Base-by-base conservation (phyloP, 345 rosid species). In the Rhizophora mangle region DNA sequence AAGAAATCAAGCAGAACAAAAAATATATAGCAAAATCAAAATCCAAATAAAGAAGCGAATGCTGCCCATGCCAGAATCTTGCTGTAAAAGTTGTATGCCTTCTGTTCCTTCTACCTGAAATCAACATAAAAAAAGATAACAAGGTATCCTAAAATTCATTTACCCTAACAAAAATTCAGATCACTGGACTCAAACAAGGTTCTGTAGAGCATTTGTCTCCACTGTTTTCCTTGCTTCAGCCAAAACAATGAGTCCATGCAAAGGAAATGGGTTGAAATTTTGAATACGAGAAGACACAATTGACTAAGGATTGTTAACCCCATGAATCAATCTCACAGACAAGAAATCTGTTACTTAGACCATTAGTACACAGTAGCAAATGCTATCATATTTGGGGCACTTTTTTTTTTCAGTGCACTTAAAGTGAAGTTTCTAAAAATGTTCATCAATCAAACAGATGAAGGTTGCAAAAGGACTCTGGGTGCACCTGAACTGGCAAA, bases 61-160 rank as follows among this genome's bases (percentile, higher is more conserved):
- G 29, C 20, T 76, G 16, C 71, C 51, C 24, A 36, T 51, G 62
- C 5, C 66, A 67, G 56, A 71, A 84, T 80, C 85, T 85, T 86
- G 75, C 65, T 37, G 67, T 61, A 78, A 51, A 47, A 39, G 71
- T 52, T 19, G 72, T 37, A 0, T 55, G 49, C 29, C 70, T 70
- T 37, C 78, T 76, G 39, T 82, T 56, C 72, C 80, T 75, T 84
- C 85, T 56, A 34, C 74, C 96, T 89, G 79, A 30, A 79, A 78
- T 64, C 39, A 68, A 72, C 57, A 30, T 63, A 51, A 26, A 34
- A 51, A 65, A 73, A 18, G 78, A 62, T 57, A 60, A 47, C 10
- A 51, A 51, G 39, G 57, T 15, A 66, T 49, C 59, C 69, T 26
- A 24, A 43, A 43, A 43, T 43, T 43, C 19, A 43, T 43, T 19